Evolutionary conservation across 495 filamentous ascomycete genomes (phyloP).

Genomic region (Tuber aestivum): DNA sequence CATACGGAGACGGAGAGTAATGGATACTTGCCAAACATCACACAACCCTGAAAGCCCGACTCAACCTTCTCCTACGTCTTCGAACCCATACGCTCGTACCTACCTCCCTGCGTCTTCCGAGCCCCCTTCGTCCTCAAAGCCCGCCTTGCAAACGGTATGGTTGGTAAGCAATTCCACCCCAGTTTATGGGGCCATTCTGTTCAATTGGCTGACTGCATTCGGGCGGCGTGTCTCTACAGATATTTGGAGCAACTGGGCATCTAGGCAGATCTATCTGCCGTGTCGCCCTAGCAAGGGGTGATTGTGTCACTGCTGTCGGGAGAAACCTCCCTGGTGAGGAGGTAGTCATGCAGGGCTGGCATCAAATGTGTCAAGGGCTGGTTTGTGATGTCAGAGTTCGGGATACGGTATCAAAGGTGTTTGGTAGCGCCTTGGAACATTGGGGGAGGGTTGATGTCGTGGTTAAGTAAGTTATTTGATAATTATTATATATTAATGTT

Average conservation of each 20-base stretch:
- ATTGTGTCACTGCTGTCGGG: slow-evolving; percentile 84
- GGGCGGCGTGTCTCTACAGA: slow-evolving; percentile 44
- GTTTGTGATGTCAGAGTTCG: slow-evolving; percentile 85
- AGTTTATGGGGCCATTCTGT: not conserved
- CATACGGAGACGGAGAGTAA: not conserved
- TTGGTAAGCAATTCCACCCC: slow-evolving; percentile 52
- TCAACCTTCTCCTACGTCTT: slow-evolving; percentile 8
- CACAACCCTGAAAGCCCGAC: not conserved
- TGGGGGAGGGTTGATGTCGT: slow-evolving; percentile 85
- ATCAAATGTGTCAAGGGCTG: slow-evolving; percentile 65
- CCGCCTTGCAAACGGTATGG: slow-evolving; percentile 72
- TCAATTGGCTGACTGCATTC: not conserved
- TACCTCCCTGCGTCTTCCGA: slow-evolving; percentile 69
- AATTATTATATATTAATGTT: not conserved
- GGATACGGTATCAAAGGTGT: slow-evolving; percentile 65
- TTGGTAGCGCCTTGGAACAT: slow-evolving; percentile 59
- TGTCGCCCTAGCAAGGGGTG: slow-evolving; percentile 68
- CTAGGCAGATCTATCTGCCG: slow-evolving; percentile 89
- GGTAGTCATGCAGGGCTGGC: slow-evolving; percentile 61
- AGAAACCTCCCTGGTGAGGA: slow-evolving; percentile 71
- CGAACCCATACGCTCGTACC: slow-evolving; percentile 10
- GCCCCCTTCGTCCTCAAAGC: slow-evolving; percentile 66
- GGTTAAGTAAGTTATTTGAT: slow-evolving; percentile 67
- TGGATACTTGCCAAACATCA: slow-evolving; percentile 12
- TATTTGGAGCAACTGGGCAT: slow-evolving; percentile 93